Percentiles rank a stretch among this genome's conserved stretches.
These are phyloP conservation scores for Schoenoplectus tabernaemontani DNA, from an alignment of 202 grass and related monocot genomes.

Conservation along the genomic window DNA sequence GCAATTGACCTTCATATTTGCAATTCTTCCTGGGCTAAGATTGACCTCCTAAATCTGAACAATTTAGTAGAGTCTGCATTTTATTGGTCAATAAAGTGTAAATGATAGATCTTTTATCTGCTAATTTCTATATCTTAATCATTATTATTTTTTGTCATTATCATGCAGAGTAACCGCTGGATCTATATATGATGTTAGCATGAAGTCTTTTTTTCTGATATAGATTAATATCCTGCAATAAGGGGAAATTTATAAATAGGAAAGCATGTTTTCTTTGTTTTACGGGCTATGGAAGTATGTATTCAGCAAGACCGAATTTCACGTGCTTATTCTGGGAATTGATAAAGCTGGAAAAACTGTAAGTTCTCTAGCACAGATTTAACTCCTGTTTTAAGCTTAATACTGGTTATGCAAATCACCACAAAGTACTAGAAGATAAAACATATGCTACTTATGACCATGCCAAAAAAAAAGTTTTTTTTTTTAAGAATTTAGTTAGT, in stretches of 20 bases:
- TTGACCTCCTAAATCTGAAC: not conserved
- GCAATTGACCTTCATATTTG: not conserved
- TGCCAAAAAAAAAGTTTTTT: not conserved
- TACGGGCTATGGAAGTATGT: conserved; percentile 91
- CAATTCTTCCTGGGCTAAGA: too few relatives aligned
- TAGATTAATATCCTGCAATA: conserved; percentile 4
- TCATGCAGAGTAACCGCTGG: conserved; percentile 17
- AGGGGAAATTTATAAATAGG: not conserved
- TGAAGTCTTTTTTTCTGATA: conserved; percentile 13
- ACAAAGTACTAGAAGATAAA: not conserved
- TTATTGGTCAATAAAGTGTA: not conserved
- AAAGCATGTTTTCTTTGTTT: conserved; percentile 86
- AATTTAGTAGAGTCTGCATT: not conserved
- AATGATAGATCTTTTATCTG: not conserved
- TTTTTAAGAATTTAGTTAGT: not conserved
- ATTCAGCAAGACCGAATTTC: conserved; percentile 93
- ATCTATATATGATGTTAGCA: conserved; percentile 15
- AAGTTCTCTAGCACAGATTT: conserved; percentile 29
- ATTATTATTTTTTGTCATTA: not conserved
- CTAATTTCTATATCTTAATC: not conserved
- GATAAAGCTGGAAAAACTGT: conserved; percentile 98
- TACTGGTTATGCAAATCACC: not conserved
- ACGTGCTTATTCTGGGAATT: conserved; percentile 87
- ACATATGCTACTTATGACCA: not conserved
- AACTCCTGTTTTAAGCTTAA: not conserved